phyloP scores from a whole-genome alignment of 768 basidiomycete genomes.

The Myochromella boudieri region DNA sequence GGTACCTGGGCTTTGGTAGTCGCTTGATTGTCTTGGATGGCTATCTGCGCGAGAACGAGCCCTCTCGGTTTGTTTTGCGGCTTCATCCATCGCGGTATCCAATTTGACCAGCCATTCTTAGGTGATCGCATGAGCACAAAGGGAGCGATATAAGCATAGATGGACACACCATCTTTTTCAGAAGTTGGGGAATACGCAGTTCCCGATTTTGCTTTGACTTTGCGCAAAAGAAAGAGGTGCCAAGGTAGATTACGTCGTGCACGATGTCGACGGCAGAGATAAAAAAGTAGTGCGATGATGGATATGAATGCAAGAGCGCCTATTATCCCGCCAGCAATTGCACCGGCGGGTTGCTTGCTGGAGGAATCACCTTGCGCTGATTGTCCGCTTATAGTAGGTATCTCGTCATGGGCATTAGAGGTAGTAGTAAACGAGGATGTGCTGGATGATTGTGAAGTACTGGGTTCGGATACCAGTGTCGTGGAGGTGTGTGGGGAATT shows the following conservation, averaged over 20 bases:
- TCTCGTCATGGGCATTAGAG: no score
- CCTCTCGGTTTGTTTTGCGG: constrained; percentile 5
- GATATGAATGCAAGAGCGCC: neutral
- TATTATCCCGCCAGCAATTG: constrained; percentile 9
- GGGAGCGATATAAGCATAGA: no score
- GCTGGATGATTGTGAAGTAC: no score
- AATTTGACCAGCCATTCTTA: constrained; percentile 7
- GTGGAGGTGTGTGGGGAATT: no score
- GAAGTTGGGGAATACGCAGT: no score
- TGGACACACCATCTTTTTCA: no score
- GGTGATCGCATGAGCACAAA: no score
- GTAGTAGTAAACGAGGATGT: no score
- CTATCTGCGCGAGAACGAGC: constrained; percentile 5
- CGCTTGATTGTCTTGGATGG: neutral
- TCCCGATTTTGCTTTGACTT: neutral
- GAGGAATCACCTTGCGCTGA: no score
- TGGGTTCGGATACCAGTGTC: no score
- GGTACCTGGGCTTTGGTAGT: neutral
- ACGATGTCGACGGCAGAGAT: constrained; percentile 6
- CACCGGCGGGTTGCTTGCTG: neutral
- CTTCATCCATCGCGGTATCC: constrained; percentile 5
- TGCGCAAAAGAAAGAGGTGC: neutral
- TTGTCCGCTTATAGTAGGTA: no score
- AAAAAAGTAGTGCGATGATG: neutral
- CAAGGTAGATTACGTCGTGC: neutral